These are phyloP conservation scores for Xanthoparmelia taractica DNA, from an alignment of 495 filamentous ascomycete genomes.

Conservation along the genomic window DNA sequence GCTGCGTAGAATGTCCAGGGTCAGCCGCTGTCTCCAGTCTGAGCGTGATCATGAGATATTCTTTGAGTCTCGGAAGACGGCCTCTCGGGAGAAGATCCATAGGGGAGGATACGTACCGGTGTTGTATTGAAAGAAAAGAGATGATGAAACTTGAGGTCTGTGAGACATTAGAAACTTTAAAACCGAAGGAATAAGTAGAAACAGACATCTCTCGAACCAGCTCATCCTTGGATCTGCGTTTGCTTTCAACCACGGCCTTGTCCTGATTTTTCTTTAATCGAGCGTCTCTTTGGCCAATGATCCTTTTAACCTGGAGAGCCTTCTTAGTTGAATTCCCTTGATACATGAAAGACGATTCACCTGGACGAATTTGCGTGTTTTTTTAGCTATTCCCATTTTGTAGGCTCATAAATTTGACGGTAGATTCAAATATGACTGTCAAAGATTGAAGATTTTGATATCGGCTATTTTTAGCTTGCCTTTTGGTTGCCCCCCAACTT, in stretches of 20 bases:
- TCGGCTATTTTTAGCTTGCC: constrained; percentile 18
- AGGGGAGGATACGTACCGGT: constrained; percentile 31
- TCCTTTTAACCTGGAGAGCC: constrained; percentile 34
- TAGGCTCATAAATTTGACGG: neutral
- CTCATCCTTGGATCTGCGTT: constrained; percentile 49
- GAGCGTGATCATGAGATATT: neutral
- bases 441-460: neutral
- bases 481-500: constrained; percentile 13
- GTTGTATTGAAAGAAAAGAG: constrained; percentile 94
- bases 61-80: neutral
- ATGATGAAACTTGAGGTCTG: constrained; percentile 56
- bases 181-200: neutral
- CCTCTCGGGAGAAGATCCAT: neutral
- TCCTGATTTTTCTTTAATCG: constrained; percentile 46
- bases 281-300: constrained; percentile 44
- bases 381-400: constrained; percentile 40
- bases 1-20: neutral
- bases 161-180: constrained; percentile 1
- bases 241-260: constrained; percentile 42
- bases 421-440: neutral
- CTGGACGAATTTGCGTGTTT: constrained; percentile 42
- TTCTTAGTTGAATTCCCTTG: neutral
- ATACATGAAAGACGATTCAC: constrained; percentile 7
- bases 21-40: neutral
- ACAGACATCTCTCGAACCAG: constrained; percentile 60